Evolutionary conservation across 805 yeast genomes (phyloP), one percentile per base, ranked within the genome.

Genomic region (Torulaspora franciscae): DNA sequence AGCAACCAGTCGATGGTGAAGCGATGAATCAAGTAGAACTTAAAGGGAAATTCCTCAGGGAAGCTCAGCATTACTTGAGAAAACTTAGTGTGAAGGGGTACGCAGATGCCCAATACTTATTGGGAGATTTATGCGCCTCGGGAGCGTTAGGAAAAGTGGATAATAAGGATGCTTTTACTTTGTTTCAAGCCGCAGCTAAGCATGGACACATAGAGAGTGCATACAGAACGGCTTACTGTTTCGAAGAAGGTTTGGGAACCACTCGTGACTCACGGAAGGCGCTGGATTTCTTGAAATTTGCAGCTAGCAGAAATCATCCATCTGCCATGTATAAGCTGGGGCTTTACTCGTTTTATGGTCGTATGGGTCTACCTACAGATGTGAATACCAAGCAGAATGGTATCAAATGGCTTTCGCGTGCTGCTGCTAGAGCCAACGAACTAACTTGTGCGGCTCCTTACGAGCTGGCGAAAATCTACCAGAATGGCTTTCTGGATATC

Each of bases 291-390:
- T 69, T 88, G 47, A 83, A 84, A 60, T 80, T 81, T 59, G 96
- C 98, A 0, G 95, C 98, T 0, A 76, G 89, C 26, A 83, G 85
- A 61, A 88, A 86, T 58, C 99, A 91, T 64, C 89, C 97, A 0
- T 90, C 95, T n/a, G 96, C 98, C 4, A 88, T 91, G 95, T 85
- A 83, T 69, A 86, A 90, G 62, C 71, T 89, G 51, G 99, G 98
- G 3, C 73, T 87, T 34, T 88, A 90, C 55, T 83, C 88, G 30
- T 93, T 84, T 66, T 79, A 88, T 58, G 80, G 86, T 4, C 74
- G 83, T 48, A 82, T 91, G 91, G 97, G 98, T 1, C 62, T 91
- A 27, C 71, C 83, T 1, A 73, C 75, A 46, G 83, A 79, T 56
- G 69, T 80, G 14, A 80, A 75, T 42, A 81, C 87, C 17, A 85